Base-by-base conservation (phyloP, 2,329 filamentous ascomycete species). In the Rhytidhysteron rufulum region DNA sequence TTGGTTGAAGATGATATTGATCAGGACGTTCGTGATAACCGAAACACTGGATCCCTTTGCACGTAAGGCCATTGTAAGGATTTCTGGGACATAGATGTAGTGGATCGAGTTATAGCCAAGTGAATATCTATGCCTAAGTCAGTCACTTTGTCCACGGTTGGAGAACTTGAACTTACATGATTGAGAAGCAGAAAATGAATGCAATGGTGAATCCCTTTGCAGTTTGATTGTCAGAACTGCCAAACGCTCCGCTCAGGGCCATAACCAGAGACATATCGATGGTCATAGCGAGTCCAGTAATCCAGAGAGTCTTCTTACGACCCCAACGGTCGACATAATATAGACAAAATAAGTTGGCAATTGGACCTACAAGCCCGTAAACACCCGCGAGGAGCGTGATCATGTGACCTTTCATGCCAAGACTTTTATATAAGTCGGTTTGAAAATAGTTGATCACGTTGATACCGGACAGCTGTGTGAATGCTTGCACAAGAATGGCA, bases 401-500 rank as follows among this genome's bases (percentile, higher is more conserved):
- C 10, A 54, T 44, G 19, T 32, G 51, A 7, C 46, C 47, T 3
- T 37, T 46, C 13, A 54, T 22, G 5, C 51, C 54, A n/a, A 57
- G 49, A 13, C 43, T 48, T 25, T 37, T 37, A 34, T 56, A 53
- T 27, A 56, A 48, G 10, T 53, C 37, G 3, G 53, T 51, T 15
- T 50, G 50, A 25, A 54, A 55, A 29, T 53, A 53, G 8, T 49
- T 41, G 10, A 55, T 45, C 15, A 55, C 41, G 31, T 44, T 50
- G 15, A 59, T 43, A 11, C 51, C 56, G 2, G 58, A 56, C 27
- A 68, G 66, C 40, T 66, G 61, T 43, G 68, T 58, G 5, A 60
- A 57, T 47, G 57, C 62, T 67, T 72, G 70, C 27, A 73, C 55
- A 5, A 60, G 39, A 37, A 62, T 63, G 2, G 62, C 68, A 19